Evolutionary conservation across 2,329 filamentous ascomycete species (phyloP), one percentile per base, ranked within the genome.

Genomic region (Pseudogymnoascus destructans): DNA sequence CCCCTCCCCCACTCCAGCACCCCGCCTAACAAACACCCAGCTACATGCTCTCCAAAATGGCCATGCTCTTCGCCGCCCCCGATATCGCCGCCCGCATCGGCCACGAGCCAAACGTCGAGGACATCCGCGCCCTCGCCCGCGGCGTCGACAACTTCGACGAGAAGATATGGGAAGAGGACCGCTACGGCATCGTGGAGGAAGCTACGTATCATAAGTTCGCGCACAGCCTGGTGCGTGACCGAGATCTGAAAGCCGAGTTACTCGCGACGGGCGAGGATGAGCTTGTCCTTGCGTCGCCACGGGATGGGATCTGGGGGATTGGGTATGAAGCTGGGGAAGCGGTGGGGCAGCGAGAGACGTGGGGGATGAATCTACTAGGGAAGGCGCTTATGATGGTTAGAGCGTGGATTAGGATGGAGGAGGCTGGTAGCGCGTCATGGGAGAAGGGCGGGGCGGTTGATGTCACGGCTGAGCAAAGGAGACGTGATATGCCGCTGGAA

Each of bases 301-400:
- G 68, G 59, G 84, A 87, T 70, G 66, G 73, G 4, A 77, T 86
- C 58, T 87, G 84, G 85, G 84, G 84, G 1, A 72, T 87, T 49
- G 84, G 85, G 5, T 85, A 80, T 64, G 70, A 65, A 2, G 77
- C 75, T 6, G 71, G 70, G 15, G 70, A 76, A 64, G 82, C 82
- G 2, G 73, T 71, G 58, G 61, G 23, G 1, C 74, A 75, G 55
- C 73, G 76, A 54, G 66, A 70, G 15, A 63, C 68, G 2, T 87
- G 84, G 85, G 84, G 84, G 0, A 59, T 77, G 70, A 87, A 87
- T 69, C 66, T 86, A 59, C 67, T 87, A 52, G 84, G 84, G 0
- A 79, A 79, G 70, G 81, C 77, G 21, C 68, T 87, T 67, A 80
- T 79, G 79, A 74, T 73, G 57, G 80, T 81, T 23, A 76, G 84